Evolutionary conservation across 179 eudicot species (phyloP).

Genomic region (Beta macrorhiza): DNA sequence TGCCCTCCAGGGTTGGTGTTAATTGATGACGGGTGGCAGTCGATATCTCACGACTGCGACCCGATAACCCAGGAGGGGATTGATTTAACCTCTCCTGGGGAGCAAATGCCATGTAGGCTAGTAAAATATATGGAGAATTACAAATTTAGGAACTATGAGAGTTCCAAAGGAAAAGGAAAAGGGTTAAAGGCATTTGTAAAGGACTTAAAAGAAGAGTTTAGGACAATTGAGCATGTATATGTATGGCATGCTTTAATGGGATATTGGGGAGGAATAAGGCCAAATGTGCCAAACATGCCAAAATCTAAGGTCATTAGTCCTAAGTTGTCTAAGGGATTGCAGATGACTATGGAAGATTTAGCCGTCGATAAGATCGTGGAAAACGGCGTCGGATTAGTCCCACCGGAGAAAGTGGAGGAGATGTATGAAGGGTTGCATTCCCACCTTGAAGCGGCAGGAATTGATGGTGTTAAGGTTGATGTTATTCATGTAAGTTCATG

Average conservation of each 20-base stretch:
- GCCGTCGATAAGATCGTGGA: conserved; percentile 81
- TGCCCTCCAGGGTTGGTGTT: conserved; percentile 71
- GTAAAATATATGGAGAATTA: conserved; percentile 52
- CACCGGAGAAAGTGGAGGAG: conserved; percentile 52
- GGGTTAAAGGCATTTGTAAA: conserved; percentile 71
- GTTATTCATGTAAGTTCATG: conserved; percentile 35
- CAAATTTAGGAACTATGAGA: conserved; percentile 61
- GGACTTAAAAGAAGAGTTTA: conserved; percentile 56
- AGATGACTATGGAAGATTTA: conserved; percentile 74
- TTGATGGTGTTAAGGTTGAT: conserved; percentile 83
- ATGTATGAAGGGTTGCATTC: conserved; percentile 80
- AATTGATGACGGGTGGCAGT: conserved; percentile 86
- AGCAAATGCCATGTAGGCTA: conserved; percentile 76
- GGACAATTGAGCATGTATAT: conserved; percentile 61
- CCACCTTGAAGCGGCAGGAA: conserved; percentile 62
- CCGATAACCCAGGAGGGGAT: conserved; percentile 48
- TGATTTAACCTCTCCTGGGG: conserved; percentile 58
- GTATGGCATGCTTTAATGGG: conserved; percentile 89
- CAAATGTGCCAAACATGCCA: conserved; percentile 49
- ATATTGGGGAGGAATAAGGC: conserved; percentile 80
- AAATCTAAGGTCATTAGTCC: conserved; percentile 49
- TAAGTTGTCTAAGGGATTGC: conserved; percentile 56
- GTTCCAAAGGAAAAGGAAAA: conserved; percentile 25
- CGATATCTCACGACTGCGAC: conserved; percentile 56
- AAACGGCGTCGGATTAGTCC: conserved; percentile 72